Base-by-base conservation (phyloP, 148 eudicot species). In the Chenopodium berlandieri region DNA sequence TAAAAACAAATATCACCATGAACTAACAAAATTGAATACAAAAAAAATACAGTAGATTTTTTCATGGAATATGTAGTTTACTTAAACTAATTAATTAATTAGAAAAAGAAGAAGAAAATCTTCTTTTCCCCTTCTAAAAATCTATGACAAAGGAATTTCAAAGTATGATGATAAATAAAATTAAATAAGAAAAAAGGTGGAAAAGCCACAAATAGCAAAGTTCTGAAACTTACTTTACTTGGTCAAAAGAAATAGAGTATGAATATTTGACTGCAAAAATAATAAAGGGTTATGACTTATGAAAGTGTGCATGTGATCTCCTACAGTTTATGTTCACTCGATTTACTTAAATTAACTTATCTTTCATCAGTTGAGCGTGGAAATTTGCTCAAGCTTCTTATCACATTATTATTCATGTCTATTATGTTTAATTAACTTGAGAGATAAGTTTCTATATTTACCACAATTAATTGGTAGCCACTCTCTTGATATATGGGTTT, bases 301-400 rank as follows among this genome's bases (percentile, higher is more conserved):
- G 47, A 9, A 54, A 37, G 30, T 37, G 13, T 27, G 81, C 81
- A 82, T 78, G 84, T 82, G 84, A 60, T 25, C 1, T 65, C 66
- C 50, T 65, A 81, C 65, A 46, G 54, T 56, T 17, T 56, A 14
- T 75, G 63, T 54, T 54, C 69, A 68, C 40, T 76, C 62, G 76
- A 77, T 70, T 70, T 1, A 50, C 65, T 82, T 71, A 82, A 82
- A 71, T 47, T 30, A 83, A 78, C 9, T 78, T 78, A 82, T 83
- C 81, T 82, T 56, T 76, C 10, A 1, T 56, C 22, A 20, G 52
- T 48, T 68, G 63, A 74, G 40, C 63, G 34, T 74, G 63, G 14
- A 52, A 27, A 48, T 64, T 80, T 62, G 73, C 72, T 48, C 27
- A 80, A 48, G 13, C 76, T 56, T 34, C 23, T 7, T 10, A 71